Conservation (phyloP, 2,329 filamentous ascomycete species). For the Colletotrichum incanum region DNA sequence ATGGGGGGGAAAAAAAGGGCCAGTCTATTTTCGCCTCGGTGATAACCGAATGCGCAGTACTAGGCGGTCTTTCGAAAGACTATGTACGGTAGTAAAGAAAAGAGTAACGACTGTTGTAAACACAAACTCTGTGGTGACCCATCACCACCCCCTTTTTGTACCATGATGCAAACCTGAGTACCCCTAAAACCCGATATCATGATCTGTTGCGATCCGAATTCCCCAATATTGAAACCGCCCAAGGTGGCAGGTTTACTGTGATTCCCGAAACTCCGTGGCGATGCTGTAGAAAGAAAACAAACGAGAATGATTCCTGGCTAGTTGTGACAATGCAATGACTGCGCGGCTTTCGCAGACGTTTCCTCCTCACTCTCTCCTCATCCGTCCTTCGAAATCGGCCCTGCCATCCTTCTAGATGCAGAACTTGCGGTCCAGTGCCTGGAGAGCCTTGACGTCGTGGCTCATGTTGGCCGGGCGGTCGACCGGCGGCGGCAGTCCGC, state of each 20-base stretch:
- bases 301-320: slow-evolving; percentile 8
- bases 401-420: slow-evolving; percentile 49
- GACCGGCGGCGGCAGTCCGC: slow-evolving; percentile 66
- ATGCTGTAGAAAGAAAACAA: slow-evolving; percentile 25
- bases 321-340: slow-evolving; percentile 20
- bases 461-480: slow-evolving; percentile 68
- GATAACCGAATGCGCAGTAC: not conserved
- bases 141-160: slow-evolving; percentile 21
- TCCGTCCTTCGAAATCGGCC: not conserved
- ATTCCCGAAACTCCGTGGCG: slow-evolving; percentile 36
- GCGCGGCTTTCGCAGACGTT: not conserved
- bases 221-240: slow-evolving; percentile 11
- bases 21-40: slow-evolving; percentile 35
- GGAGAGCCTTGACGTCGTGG: slow-evolving; percentile 77
- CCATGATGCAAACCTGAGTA: slow-evolving; percentile 34
- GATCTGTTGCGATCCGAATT: slow-evolving; percentile 21
- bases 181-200: slow-evolving; percentile 7
- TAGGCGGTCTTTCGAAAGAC: slow-evolving; percentile 3
- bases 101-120: slow-evolving; percentile 32
- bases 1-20: slow-evolving; percentile 4
- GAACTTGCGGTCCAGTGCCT: slow-evolving; percentile 76
- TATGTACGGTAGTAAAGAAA: slow-evolving; percentile 30
- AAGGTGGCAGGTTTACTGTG: slow-evolving; percentile 17
- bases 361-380: too few species aligned
- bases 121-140: slow-evolving; percentile 1